Evolutionary conservation across 768 basidiomycete genomes (phyloP), one percentile per base, ranked within the genome.

Genomic region (Lactarius akahatsu): DNA sequence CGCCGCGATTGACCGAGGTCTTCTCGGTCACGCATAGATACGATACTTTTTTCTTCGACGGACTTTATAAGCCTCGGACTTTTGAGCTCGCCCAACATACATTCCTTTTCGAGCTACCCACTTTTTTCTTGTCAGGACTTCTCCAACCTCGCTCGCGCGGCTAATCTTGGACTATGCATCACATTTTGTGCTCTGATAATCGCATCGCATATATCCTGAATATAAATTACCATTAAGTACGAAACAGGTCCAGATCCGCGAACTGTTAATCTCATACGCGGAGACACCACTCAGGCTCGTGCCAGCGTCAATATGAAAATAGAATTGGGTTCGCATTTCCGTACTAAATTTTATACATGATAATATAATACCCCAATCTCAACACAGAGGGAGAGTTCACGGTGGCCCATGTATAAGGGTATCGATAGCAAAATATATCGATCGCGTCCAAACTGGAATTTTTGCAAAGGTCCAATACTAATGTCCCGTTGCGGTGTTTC

Each of bases 1-100:
- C 70, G 81, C 85, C 57, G 83, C 86, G 16, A 93, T 95, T 69
- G 91, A 94, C 73, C 80, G 86, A 62, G 80, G 85, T 52, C 78
- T 94, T 64, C 79, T 91, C 36, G 80, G 78, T 65, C 69, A 70
- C 41, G 64, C 68, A 34, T 70, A 61, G 55, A 59, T 18, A 59
- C 15, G 57, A n/a, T 45, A 40, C 38, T 13, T 9, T 61, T 52
- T 13, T 58, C 43, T 56, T 23, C 7, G 11, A 57, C 36, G 62
- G 66, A 69, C 69, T 63, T 59, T 13, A 63, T 56, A 67, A 59
- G 66, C 66, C 23, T 56, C n/a, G 66, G 61, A 67, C 66, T 63
- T 66, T 56, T 56, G 50, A 59, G 38, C 40, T 18, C 58, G 3
- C 47, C 61, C 38, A 3, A 43, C 36, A 10, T 38, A 26, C 32